Evolutionary conservation across 768 basidiomycete species (phyloP), one percentile per base, ranked within the genome.

Genomic region (Botryobasidium botryosum): DNA sequence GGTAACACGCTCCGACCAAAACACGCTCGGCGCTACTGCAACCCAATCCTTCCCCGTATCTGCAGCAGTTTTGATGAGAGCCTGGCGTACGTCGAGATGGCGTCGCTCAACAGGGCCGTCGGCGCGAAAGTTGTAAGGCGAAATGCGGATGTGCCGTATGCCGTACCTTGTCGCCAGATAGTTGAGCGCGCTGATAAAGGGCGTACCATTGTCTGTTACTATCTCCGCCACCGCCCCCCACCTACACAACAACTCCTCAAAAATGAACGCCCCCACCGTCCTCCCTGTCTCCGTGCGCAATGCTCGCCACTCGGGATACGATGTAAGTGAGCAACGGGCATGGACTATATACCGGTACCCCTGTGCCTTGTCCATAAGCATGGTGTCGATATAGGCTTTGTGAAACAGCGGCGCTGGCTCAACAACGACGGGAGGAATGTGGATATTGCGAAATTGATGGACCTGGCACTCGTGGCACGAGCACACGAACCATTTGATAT

Each of bases 101-200:
- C 40, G 24, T 25, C 2, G 40, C 23, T 42, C 40, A 29, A 29
- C 12, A 13, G 8, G 25, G 13, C 40, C 40, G 24, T 42, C 29
- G 13, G 23, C 40, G 1, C 23, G 8, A 7, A 27, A 27, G 23
- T 42, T 24, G 26, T 42, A 42, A 27, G 40, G 25, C 1, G 57
- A 61, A 8, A 65, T 61, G 1, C 47, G 24, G 29, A 64, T 50
- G 12, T 63, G 63, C 4, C 44, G 39, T 20, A 61, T 51, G 4
- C 53, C 45, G 40, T 61, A 62, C 6, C 54, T 52, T 3, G 41
- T 35, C 1, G 60, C 33, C 0, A 62, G 42, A 1, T 52, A 44
- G 7, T 35, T n/a, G 1, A 55, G 55, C 0, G 55, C 56, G 0
- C 53, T 57, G 32, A 48, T 48, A 1, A 50, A 53, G 31, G 53